These are phyloP conservation scores for Paraphaeosphaeria minitans DNA, from an alignment of 2,329 filamentous ascomycete genomes.

Conservation along the genomic window DNA sequence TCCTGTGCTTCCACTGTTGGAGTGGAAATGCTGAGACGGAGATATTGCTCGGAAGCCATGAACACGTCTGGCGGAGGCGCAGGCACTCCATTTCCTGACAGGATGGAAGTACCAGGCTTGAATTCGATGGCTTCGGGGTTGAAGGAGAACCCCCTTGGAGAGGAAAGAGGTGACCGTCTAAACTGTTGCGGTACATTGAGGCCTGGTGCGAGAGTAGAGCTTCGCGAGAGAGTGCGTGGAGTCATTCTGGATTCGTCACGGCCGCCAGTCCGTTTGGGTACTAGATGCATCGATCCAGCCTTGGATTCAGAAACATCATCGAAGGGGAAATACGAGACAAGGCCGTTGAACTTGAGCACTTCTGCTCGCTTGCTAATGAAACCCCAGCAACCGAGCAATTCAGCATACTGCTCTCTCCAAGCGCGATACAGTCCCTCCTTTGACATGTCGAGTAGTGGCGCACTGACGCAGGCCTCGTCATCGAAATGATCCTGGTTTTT, in stretches of 20 bases:
- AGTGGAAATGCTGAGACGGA: slow-evolving; percentile 37
- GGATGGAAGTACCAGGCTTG: slow-evolving; percentile 29
- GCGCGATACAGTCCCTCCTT: slow-evolving; percentile 55
- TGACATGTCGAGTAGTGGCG: slow-evolving; percentile 56
- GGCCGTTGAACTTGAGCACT: slow-evolving; percentile 61
- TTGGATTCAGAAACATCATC: slow-evolving; percentile 26
- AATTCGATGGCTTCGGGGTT: slow-evolving; percentile 46
- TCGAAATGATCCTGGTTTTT: slow-evolving; percentile 64
- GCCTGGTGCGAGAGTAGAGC: slow-evolving; percentile 34
- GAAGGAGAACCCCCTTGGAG: slow-evolving; percentile 39
- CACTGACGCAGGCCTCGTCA: slow-evolving; percentile 53
- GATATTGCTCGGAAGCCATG: slow-evolving; percentile 33
- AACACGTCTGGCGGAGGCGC: slow-evolving; percentile 21
- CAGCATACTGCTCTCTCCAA: slow-evolving; percentile 63
- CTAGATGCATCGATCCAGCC: slow-evolving; percentile 32
- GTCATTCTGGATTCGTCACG: slow-evolving; percentile 16
- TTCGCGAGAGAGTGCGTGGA: slow-evolving; percentile 26
- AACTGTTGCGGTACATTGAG: slow-evolving; percentile 17
- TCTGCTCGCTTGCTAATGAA: slow-evolving; percentile 61
- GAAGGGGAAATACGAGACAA: slow-evolving; percentile 43
- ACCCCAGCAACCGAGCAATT: slow-evolving; percentile 64
- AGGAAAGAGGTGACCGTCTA: slow-evolving; percentile 32
- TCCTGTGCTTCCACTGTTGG: slow-evolving; percentile 23
- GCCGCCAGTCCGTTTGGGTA: slow-evolving; percentile 24
- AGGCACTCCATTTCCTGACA: slow-evolving; percentile 21